Conservation (phyloP, 352 stramenopile species). For the Phytophthora brassicae region DNA sequence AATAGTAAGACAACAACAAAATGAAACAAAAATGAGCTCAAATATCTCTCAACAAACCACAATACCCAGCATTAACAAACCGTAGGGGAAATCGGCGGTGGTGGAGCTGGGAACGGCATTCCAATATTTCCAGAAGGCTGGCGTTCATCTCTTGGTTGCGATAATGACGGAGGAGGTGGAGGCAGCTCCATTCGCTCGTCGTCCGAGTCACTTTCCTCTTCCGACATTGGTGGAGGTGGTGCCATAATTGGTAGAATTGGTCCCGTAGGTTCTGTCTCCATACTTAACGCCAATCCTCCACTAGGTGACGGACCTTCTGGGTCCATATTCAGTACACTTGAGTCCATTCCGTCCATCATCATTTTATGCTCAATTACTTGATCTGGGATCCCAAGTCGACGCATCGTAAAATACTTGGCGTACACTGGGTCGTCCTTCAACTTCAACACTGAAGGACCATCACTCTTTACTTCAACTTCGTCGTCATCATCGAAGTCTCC, state of each 20-base stretch:
- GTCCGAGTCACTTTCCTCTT: constrained; percentile 25
- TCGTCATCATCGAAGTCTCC: constrained; percentile 33
- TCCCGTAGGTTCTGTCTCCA: constrained; percentile 29
- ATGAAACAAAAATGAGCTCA: not conserved
- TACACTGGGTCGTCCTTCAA: constrained; percentile 83
- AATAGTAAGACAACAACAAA: constrained; percentile 27
- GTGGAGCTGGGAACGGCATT: constrained; percentile 47
- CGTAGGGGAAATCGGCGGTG: constrained; percentile 57
- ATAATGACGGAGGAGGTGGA: constrained; percentile 40
- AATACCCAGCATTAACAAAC: constrained; percentile 32
- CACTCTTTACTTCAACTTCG: constrained; percentile 19
- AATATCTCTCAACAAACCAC: not conserved
- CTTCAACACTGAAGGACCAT: constrained; percentile 57
- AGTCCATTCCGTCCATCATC: constrained; percentile 74
- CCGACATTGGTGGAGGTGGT: constrained; percentile 22
- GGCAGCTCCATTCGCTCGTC: constrained; percentile 29
- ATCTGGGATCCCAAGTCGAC: constrained; percentile 67
- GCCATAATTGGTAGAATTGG: constrained; percentile 43
- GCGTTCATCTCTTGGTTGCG: constrained; percentile 15
- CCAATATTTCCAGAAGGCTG: constrained; percentile 47
- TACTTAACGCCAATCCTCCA: constrained; percentile 34
- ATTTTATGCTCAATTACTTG: constrained; percentile 81
- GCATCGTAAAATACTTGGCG: constrained; percentile 88
- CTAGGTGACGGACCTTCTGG: constrained; percentile 76
- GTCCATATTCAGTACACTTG: constrained; percentile 76